These are phyloP conservation scores for Euptelea pleiosperma DNA, from an alignment of 164 flowering plant genomes.

Conservation along the genomic window DNA sequence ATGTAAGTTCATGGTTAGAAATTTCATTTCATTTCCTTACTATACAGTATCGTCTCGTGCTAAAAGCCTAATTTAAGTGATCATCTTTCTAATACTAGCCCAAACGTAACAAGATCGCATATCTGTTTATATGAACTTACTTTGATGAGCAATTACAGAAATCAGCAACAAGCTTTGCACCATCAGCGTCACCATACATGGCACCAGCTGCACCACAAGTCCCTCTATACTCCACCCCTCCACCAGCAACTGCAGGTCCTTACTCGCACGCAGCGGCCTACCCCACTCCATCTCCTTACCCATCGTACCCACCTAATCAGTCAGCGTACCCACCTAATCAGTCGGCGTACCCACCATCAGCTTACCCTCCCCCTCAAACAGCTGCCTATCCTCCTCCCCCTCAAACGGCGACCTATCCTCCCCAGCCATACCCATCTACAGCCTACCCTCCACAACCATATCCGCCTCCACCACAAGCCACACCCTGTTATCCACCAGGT, in stretches of 20 bases:
- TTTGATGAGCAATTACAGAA: constrained; percentile 39
- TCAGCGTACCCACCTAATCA: constrained; percentile 25
- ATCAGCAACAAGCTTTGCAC: constrained; percentile 29
- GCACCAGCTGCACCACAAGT: constrained; percentile 29
- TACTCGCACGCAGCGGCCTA: too few relatives aligned
- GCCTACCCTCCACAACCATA: constrained; percentile 51
- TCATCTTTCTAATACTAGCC: too few relatives aligned
- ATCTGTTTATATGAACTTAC: too few relatives aligned
- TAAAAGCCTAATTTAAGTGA: too few relatives aligned
- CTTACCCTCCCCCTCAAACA: constrained; percentile 28
- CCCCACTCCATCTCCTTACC: too few relatives aligned
- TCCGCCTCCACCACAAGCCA: constrained; percentile 43
- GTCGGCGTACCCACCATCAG: constrained; percentile 34
- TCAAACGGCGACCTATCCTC: too few relatives aligned
- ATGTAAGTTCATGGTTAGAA: too few relatives aligned
- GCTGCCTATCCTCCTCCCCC: constrained; percentile 54
- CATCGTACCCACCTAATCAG: too few relatives aligned
- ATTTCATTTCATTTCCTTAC: too few relatives aligned
- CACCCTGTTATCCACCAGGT: constrained; percentile 49
- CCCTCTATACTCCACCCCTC: constrained; percentile 34
- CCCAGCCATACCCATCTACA: too few relatives aligned
- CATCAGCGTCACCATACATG: constrained; percentile 54
- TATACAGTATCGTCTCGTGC: too few relatives aligned
- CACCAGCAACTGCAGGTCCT: constrained; percentile 26
- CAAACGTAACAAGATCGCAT: too few relatives aligned